phyloP scores from a whole-genome alignment of 441 rosid genomes.

The Pelargonium fulgidum region DNA sequence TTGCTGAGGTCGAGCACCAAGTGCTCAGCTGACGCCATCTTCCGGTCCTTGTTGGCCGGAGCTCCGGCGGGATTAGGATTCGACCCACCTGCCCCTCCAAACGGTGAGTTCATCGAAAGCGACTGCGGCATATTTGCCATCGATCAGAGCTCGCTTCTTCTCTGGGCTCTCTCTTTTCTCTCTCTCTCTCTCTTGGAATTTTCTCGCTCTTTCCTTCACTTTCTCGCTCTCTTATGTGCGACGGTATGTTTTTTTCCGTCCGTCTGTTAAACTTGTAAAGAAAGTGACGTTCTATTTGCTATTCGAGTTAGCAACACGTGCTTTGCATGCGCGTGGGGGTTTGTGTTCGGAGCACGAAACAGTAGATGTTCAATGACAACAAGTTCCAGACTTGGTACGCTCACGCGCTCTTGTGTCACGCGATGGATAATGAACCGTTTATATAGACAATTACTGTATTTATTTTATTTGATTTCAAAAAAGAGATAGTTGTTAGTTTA shows the following conservation, averaged over 20 bases:
- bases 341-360: background rate
- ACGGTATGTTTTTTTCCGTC: no score
- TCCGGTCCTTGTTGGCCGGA: conserved; percentile 73
- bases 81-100: conserved; percentile 27
- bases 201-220: background rate
- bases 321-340: conserved; percentile 23
- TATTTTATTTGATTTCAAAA: no score
- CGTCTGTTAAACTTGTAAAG: no score
- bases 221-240: no score
- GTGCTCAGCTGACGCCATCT: conserved; percentile 90
- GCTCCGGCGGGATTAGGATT: conserved; percentile 32
- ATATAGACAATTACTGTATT: no score
- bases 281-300: background rate
- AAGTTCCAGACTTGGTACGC: no score
- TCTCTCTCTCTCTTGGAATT: background rate
- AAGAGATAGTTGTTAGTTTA: no score
- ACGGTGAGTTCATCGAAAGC: conserved; percentile 36
- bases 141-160: background rate
- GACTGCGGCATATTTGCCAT: conserved; percentile 49
- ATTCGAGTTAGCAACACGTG: conserved; percentile 14
- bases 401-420: no score
- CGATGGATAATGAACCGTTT: no score
- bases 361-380: background rate
- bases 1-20: conserved; percentile 93
- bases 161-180: background rate